Evolutionary conservation across 768 basidiomycete species (phyloP).

Genomic region (Suillus paluster): DNA sequence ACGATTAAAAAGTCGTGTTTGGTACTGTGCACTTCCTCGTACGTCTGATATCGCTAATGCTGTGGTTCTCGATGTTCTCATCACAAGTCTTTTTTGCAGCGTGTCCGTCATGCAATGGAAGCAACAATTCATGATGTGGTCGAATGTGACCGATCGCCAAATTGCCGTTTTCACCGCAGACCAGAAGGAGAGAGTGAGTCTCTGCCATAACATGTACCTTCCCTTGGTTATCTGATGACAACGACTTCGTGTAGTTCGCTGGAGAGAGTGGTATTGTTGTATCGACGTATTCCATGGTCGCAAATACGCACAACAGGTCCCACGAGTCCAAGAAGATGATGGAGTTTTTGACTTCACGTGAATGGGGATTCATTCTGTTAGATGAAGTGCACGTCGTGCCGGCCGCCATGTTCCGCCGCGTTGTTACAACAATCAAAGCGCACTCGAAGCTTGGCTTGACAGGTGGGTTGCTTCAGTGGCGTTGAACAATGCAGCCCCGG

Average conservation of each 20-base stretch:
- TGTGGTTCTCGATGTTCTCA: conserved; percentile 1
- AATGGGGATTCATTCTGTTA: conserved; percentile 98
- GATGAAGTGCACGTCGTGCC: conserved; percentile 99
- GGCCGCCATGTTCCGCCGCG: conserved; percentile 97
- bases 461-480: conserved; percentile 51
- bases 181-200: conserved; percentile 89
- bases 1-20: conserved; percentile 99
- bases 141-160: conserved; percentile 94
- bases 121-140: conserved; percentile 98
- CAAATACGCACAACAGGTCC: conserved; percentile 97
- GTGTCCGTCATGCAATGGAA: conserved; percentile 99
- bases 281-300: conserved; percentile 99
- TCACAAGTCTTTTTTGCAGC: conserved; percentile 39
- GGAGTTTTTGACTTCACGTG: conserved; percentile 97
- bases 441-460: conserved; percentile 98
- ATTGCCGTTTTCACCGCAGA: conserved; percentile 98
- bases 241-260: conserved; percentile 66
- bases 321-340: conserved; percentile 99
- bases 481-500: conserved; percentile 4
- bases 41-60: conserved; percentile 38
- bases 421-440: conserved; percentile 98
- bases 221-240: conserved; percentile 3
- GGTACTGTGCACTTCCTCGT: conserved; percentile 98
- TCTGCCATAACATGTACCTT: background rate
- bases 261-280: conserved; percentile 98